Evolutionary conservation across 2,329 filamentous ascomycete genomes (phyloP).

Genomic region (Colletotrichum simmondsii): DNA sequence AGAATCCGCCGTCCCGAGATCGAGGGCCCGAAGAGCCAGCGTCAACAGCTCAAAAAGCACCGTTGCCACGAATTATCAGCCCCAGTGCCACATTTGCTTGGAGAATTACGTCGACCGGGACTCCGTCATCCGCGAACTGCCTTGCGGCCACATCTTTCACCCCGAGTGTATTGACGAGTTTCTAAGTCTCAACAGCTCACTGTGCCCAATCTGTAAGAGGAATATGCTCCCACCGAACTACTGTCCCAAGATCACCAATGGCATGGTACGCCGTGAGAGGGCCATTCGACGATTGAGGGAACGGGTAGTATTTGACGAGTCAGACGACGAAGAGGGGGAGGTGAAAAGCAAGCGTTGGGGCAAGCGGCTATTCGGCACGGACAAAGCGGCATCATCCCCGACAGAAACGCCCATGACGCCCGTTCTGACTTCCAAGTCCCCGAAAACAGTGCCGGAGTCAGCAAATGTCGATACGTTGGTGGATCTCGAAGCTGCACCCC

Average conservation of each 20-base stretch:
- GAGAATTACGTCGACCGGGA: conserved; percentile 78
- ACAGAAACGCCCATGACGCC: conserved; percentile 32
- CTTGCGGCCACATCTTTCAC: conserved; percentile 94
- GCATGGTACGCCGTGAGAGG: conserved; percentile 86
- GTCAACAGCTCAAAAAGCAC: conserved; percentile 47
- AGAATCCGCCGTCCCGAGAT: conserved; percentile 21
- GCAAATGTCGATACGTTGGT: neutral
- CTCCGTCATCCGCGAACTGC: conserved; percentile 83
- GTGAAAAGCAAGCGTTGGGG: conserved; percentile 49
- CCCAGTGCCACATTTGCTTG: conserved; percentile 90
- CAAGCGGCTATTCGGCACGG: conserved; percentile 45
- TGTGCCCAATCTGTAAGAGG: conserved; percentile 92
- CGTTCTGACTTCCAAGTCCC: conserved; percentile 20
- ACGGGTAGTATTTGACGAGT: conserved; percentile 57
- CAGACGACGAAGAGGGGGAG: conserved; percentile 43
- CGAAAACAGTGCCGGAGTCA: conserved; percentile 13
- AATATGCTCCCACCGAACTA: conserved; percentile 78
- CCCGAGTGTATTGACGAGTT: conserved; percentile 92
- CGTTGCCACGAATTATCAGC: conserved; percentile 73
- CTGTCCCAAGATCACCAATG: conserved; percentile 80
- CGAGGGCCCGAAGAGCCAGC: conserved; percentile 51
- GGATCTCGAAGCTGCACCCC: conserved; percentile 11
- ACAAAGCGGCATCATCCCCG: conserved; percentile 22
- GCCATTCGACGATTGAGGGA: conserved; percentile 71
- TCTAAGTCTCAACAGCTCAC: conserved; percentile 79